Base-by-base conservation (phyloP, 306 rosid species). In the Abrus precatorius region DNA sequence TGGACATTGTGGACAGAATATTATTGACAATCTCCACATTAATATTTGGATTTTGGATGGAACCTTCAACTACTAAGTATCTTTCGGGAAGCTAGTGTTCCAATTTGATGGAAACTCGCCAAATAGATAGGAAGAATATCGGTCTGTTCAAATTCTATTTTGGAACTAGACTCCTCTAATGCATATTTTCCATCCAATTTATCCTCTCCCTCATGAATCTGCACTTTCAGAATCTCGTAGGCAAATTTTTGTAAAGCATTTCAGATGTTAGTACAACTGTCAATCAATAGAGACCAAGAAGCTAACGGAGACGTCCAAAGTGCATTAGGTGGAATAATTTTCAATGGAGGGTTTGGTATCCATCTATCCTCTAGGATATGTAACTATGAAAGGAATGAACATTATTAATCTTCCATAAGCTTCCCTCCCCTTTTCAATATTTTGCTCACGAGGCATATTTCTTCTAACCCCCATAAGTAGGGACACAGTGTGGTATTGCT, bases 321-420 rank as follows among this genome's bases (percentile, higher is more conserved):
- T 75, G 76, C 48, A 75, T 76, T 75, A 67, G 81, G 81, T 57
- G 77, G 85, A 82, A 82, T 81, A 68, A 75, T 47, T 75, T 82
- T 59, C 10, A 13, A 69, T 74, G 54, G 64, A 68, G 67, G 63
- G 76, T 82, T 82, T 47, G 72, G 81, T 75, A 55, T 81, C 80
- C 44, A 74, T 72, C 20, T 47, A 52, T 55, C 40, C 49, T 72
- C 60, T 70, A 13, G 44, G 20, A 72, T 71, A 61, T 61, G 52
- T 60, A 20, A 20, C 20, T 20, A 20, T 20, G 20, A 20, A 72
- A 49, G 72, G 45, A 71, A 49, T 50, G 73, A 55, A 40, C 43
- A 62, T 70, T 59, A 34, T 44, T 30, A 55, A 61, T 75, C 49
- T 69, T 36, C 72, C 72, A 48, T 34, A 57, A 29, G 1, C 40